Percentiles rank a stretch among this genome's conserved stretches.
Evolutionary conservation across 2,329 filamentous ascomycete genomes (phyloP).

Genomic region (Fusarium nisikadoi): DNA sequence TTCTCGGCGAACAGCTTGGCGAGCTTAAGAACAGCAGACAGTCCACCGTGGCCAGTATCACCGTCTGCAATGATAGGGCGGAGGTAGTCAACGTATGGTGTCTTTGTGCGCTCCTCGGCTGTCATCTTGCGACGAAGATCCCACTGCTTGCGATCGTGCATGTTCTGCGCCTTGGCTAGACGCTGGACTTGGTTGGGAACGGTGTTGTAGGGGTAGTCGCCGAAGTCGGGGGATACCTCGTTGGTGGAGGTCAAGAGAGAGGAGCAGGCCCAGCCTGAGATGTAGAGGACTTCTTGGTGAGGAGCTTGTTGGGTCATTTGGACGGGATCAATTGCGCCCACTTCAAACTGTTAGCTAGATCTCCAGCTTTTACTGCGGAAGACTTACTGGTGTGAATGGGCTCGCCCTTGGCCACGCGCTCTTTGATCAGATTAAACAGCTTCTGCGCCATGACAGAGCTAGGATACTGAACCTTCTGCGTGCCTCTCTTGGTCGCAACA

Average conservation of each 20-base stretch:
- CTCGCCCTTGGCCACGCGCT: conserved; percentile 80
- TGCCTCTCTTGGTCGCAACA: conserved; percentile 92
- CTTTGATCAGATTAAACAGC: conserved; percentile 87
- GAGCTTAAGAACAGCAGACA: conserved; percentile 93
- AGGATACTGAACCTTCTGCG: conserved; percentile 86
- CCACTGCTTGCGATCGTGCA: conserved; percentile 97
- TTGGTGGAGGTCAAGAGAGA: conserved; percentile 93
- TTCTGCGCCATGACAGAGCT: conserved; percentile 96
- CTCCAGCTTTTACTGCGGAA: not conserved
- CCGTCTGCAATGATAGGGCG: conserved; percentile 96
- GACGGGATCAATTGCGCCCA: conserved; percentile 98
- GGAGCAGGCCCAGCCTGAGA: conserved; percentile 98
- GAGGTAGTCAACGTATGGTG: conserved; percentile 90
- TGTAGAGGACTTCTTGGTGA: conserved; percentile 94
- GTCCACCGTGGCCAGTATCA: conserved; percentile 93
- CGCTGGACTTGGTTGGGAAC: conserved; percentile 98
- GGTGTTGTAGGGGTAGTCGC: conserved; percentile 98
- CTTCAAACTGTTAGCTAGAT: conserved; percentile 55
- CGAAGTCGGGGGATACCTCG: conserved; percentile 97
- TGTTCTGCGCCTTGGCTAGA: conserved; percentile 93
- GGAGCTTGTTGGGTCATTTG: conserved; percentile 99
- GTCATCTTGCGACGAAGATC: conserved; percentile 83
- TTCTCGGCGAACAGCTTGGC: conserved; percentile 98
- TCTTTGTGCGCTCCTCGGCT: conserved; percentile 75
- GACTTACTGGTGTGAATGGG: conserved; percentile 90